Conservation (phyloP, 1,139 yeast species). For the Geotrichum klebahnii region DNA sequence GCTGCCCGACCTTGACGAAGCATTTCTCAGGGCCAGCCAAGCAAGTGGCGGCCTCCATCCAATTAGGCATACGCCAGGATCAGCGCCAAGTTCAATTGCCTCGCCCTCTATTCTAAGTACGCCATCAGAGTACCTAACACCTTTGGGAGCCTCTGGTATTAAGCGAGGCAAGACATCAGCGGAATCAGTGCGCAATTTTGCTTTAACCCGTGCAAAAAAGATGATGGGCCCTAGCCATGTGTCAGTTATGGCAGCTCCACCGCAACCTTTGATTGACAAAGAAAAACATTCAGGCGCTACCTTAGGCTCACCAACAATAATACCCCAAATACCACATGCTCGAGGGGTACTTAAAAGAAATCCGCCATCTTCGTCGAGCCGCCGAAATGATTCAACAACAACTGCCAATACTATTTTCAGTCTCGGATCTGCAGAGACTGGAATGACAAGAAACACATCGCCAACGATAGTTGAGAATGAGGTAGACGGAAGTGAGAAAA, state of each 20-base stretch:
- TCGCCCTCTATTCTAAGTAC: constrained; percentile 19
- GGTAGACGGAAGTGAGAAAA: neutral
- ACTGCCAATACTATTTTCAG: neutral
- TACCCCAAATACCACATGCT: neutral
- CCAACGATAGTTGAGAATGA: neutral
- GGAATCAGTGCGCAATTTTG: neutral
- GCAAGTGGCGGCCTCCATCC: neutral
- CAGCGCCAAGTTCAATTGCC: constrained; percentile 2
- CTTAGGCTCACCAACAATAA: no score
- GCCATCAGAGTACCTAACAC: constrained; percentile 17
- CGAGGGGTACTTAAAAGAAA: neutral
- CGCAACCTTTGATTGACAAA: neutral
- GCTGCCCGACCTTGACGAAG: constrained; percentile 1
- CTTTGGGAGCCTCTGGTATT: neutral
- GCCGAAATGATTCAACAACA: neutral
- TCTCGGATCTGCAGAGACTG: neutral
- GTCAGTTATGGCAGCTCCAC: neutral
- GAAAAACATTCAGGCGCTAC: neutral
- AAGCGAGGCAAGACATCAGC: constrained; percentile 3
- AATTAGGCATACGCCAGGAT: neutral
- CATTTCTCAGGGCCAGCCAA: constrained; percentile 3
- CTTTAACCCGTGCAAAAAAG: neutral
- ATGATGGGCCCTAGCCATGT: no score
- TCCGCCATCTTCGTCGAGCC: neutral
- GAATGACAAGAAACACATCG: neutral